phyloP scores from a whole-genome alignment of 2,329 filamentous ascomycete species.

The Curvularia sp. region DNA sequence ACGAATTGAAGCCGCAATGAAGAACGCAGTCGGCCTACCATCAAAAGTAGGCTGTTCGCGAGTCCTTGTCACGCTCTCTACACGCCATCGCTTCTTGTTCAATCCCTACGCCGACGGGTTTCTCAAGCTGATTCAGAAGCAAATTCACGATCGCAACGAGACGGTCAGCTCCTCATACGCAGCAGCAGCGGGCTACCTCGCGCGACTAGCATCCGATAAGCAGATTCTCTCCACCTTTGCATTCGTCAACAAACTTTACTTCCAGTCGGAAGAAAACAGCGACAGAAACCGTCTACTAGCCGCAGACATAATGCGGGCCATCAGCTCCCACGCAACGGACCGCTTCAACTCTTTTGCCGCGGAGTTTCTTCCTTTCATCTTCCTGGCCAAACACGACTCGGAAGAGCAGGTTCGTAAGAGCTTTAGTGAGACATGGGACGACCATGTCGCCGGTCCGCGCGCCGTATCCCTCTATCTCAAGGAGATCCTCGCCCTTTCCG shows the following conservation, averaged over 20 bases:
- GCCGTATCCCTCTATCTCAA: slow-evolving; percentile 82
- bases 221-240: slow-evolving; percentile 63
- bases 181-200: slow-evolving; percentile 82
- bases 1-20: slow-evolving; percentile 78
- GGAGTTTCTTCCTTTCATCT: slow-evolving; percentile 82
- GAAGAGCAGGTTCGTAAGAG: slow-evolving; percentile 79
- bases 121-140: slow-evolving; percentile 78
- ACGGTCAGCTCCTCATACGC: slow-evolving; percentile 92
- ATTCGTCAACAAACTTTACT: slow-evolving; percentile 74
- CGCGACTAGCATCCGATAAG: slow-evolving; percentile 68
- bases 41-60: slow-evolving; percentile 92
- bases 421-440: slow-evolving; percentile 87
- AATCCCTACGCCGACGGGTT: slow-evolving; percentile 77
- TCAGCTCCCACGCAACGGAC: slow-evolving; percentile 88
- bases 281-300: slow-evolving; percentile 76
- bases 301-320: slow-evolving; percentile 80
- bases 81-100: slow-evolving; percentile 78
- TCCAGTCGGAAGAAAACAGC: slow-evolving; percentile 78
- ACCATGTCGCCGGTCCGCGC: slow-evolving; percentile 85
- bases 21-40: slow-evolving; percentile 85
- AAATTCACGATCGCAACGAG: slow-evolving; percentile 89
- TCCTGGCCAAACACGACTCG: slow-evolving; percentile 84
- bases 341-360: slow-evolving; percentile 80
- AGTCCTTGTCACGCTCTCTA: slow-evolving; percentile 83
- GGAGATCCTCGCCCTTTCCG: slow-evolving; percentile 77